Percentiles rank a stretch among this genome's conserved stretches.
Evolutionary conservation across 441 rosid genomes (phyloP).

Genomic region (Populus hybrid): DNA sequence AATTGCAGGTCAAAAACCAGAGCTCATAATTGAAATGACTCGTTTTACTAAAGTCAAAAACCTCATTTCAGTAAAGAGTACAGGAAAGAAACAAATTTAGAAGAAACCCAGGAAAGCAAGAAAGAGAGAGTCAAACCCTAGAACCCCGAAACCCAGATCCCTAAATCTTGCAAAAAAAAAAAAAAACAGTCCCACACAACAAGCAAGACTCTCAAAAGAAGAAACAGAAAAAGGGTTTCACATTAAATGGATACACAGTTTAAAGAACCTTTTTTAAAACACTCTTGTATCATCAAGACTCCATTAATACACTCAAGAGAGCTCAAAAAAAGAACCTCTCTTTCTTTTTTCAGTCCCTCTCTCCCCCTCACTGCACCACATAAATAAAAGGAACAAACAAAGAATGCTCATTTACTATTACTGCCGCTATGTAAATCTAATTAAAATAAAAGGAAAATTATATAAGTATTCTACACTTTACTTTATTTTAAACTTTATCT

Average conservation of each 20-base stretch:
- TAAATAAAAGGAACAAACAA: constrained; percentile 22
- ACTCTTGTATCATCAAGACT: constrained; percentile 11
- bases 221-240: constrained; percentile 23
- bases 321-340: constrained; percentile 23
- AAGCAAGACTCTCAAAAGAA: constrained; percentile 19
- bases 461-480: too few relatives aligned
- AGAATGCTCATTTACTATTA: constrained; percentile 23
- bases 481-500: too few relatives aligned
- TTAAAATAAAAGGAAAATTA: neutral
- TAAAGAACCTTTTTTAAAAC: neutral
- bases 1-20: constrained; percentile 31
- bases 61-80: constrained; percentile 26
- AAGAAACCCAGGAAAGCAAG: constrained; percentile 47
- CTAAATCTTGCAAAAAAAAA: constrained; percentile 29
- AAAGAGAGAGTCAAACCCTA: constrained; percentile 52
- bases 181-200: constrained; percentile 17
- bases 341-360: constrained; percentile 4
- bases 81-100: constrained; percentile 31
- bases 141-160: constrained; percentile 75
- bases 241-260: constrained; percentile 5
- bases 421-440: constrained; percentile 19
- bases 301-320: constrained; percentile 27
- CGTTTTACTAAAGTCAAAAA: constrained; percentile 32
- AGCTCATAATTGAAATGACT: constrained; percentile 20
- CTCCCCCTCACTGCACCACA: constrained; percentile 22